Conservation (phyloP, 192 early-diverging fungal genomes). For the Coemansia sp. region DNA sequence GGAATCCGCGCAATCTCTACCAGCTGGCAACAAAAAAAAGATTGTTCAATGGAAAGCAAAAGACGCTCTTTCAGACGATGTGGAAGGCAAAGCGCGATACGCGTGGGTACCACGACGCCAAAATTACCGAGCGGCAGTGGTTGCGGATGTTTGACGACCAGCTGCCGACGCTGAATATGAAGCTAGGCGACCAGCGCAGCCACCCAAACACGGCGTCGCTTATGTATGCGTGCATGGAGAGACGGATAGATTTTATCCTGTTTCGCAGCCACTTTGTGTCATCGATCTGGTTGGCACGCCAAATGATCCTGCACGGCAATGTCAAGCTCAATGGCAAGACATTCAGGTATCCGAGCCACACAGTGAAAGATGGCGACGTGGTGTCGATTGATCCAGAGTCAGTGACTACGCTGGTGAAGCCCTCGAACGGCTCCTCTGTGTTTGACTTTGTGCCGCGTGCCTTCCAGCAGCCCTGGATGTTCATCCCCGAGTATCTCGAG, state of each 20-base stretch:
- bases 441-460: constrained; percentile 65
- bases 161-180: constrained; percentile 67
- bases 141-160: constrained; percentile 68
- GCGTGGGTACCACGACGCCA: constrained; percentile 89
- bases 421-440: constrained; percentile 50
- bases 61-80: constrained; percentile 87
- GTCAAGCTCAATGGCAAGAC: constrained; percentile 89
- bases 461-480: constrained; percentile 92
- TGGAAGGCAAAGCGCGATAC: constrained; percentile 93
- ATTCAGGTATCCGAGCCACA: constrained; percentile 73
- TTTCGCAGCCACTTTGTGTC: constrained; percentile 90
- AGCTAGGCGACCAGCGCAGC: constrained; percentile 26
- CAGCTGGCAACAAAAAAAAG: constrained; percentile 63
- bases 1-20: constrained; percentile 92
- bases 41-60: constrained; percentile 50
- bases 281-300: constrained; percentile 82
- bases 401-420: constrained; percentile 63
- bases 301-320: constrained; percentile 79
- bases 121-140: constrained; percentile 86
- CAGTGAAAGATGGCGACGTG: constrained; percentile 83
- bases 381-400: constrained; percentile 76
- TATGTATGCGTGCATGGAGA: constrained; percentile 85
- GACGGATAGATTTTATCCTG: constrained; percentile 89
- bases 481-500: constrained; percentile 95
- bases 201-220: constrained; percentile 74